Conservation (phyloP, 352 stramenopile species). For the Phytopythium litorale region DNA sequence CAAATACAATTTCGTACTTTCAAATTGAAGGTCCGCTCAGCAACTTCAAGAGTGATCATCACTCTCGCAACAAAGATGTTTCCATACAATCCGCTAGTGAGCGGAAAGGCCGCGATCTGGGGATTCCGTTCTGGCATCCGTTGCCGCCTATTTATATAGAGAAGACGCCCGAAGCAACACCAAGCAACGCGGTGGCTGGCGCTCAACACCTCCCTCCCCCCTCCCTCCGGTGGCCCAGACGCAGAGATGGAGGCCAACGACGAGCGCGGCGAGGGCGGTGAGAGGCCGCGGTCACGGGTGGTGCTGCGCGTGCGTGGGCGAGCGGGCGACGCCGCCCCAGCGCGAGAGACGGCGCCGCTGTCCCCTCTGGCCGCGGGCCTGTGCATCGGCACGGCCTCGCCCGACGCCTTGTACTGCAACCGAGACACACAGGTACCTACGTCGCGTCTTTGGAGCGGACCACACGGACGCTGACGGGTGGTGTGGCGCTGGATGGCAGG, state of each 20-base stretch:
- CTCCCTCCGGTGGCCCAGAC: no score
- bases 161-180: no score
- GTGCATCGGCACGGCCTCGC: constrained; percentile 3
- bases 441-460: background rate
- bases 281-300: background rate
- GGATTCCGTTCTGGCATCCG: no score
- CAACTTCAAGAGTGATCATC: no score
- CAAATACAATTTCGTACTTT: no score
- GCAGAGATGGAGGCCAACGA: background rate
- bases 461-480: background rate
- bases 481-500: constrained; percentile 3
- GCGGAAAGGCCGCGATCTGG: no score
- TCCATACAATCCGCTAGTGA: no score
- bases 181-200: no score
- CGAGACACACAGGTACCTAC: background rate
- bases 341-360: constrained; percentile 5
- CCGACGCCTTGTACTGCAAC: constrained; percentile 6
- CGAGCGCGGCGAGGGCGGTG: background rate
- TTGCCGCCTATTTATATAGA: no score
- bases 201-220: no score
- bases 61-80: no score
- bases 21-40: no score
- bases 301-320: constrained; percentile 1
- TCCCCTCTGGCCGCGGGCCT: constrained; percentile 1
- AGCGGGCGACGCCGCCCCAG: background rate